Evolutionary conservation across 78 protist genomes (phyloP), one percentile per base, ranked within the genome.

Genomic region (Cyanophora paradoxa): DNA sequence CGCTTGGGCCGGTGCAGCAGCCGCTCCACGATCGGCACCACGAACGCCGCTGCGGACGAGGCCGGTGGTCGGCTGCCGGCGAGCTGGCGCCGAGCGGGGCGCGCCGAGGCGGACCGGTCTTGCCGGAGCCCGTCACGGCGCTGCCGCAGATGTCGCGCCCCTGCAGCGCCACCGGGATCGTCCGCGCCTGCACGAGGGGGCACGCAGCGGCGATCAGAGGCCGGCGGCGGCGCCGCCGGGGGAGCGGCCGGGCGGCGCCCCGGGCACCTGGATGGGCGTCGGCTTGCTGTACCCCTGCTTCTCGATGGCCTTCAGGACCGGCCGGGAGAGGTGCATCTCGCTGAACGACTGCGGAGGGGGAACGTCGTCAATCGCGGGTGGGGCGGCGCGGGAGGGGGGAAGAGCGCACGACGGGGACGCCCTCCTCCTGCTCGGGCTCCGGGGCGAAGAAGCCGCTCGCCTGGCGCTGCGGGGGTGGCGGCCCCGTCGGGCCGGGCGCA

Each of bases 41-140:
- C 65, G 61, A 87, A 92, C 26, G 94, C 93, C 2, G 90, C 94
- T 10, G 96, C 90, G n/a, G n/a, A n/a, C n/a, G n/a, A n/a, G n/a
- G n/a, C n/a, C n/a, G n/a, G n/a, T n/a, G n/a, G n/a, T n/a, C n/a
- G n/a, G n/a, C n/a, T n/a, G n/a, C n/a, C n/a, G n/a, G n/a, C n/a
- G n/a, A n/a, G n/a, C 50, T 92, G 90, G 62, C 96, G n/a, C n/a
- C n/a, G n/a, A n/a, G n/a, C n/a, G n/a, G n/a, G n/a, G n/a, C n/a
- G n/a, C n/a, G n/a, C n/a, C n/a, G n/a, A n/a, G n/a, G n/a, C n/a
- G n/a, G n/a, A n/a, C n/a, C n/a, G n/a, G n/a, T n/a, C n/a, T n/a
- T n/a, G n/a, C n/a, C 96, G 13, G 91, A 84, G 42, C 96, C 96
- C 19, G 96, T 92, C 22, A 46, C 70, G 19, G 96, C 94, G 72